phyloP scores from a whole-genome alignment of 2,329 filamentous ascomycete genomes.

The Sporothrix protearum region DNA sequence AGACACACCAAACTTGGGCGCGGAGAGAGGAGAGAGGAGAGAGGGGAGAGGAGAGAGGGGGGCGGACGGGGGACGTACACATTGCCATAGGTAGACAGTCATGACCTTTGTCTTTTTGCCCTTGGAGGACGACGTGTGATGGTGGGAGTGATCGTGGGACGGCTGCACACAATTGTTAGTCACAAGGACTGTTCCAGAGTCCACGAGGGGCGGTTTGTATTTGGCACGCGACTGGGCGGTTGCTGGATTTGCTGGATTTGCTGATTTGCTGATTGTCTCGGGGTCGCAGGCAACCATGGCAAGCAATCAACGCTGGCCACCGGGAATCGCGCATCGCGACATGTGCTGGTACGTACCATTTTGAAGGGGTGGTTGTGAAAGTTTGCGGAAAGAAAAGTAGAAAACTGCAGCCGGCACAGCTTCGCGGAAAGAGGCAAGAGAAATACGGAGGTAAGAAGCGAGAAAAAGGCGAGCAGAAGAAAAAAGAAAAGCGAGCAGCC shows the following conservation, averaged over 20 bases:
- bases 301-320: neutral
- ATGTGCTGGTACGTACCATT: constrained; percentile 1
- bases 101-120: neutral
- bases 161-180: constrained; percentile 7
- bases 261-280: no score
- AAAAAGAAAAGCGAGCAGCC: neutral
- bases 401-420: neutral
- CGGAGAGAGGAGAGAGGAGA: no score
- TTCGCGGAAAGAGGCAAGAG: neutral
- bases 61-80: constrained; percentile 7
- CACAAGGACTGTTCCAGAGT: neutral
- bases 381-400: neutral
- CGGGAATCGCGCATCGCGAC: neutral
- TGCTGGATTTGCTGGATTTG: no score
- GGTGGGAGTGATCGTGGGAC: constrained; percentile 8
- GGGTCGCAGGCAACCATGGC: neutral
- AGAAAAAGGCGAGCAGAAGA: neutral
- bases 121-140: constrained; percentile 6
- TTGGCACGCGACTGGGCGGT: neutral
- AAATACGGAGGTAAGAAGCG: neutral
- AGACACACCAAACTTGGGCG: no score
- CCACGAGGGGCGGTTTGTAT: neutral
- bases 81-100: constrained; percentile 22
- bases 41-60: neutral
- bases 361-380: no score